phyloP scores from a whole-genome alignment of 2,329 filamentous ascomycete genomes.

The Gaeumannomyces tritici region DNA sequence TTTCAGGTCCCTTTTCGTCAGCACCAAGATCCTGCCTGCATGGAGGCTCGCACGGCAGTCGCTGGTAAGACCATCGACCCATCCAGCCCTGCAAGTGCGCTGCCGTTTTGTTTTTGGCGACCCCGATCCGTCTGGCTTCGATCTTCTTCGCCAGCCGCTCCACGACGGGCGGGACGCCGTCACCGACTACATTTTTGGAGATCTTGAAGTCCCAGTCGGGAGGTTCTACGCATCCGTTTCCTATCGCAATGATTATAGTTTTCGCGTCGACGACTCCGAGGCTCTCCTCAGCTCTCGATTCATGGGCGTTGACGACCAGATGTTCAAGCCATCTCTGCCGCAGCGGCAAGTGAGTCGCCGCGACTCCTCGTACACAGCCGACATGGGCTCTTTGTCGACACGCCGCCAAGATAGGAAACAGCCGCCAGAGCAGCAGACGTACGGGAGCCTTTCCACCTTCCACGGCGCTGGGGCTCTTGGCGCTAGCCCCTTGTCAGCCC shows the following conservation, averaged over 20 bases:
- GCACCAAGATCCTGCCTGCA: conserved; percentile 71
- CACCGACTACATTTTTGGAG: conserved; percentile 70
- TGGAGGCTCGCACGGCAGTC: conserved; percentile 71
- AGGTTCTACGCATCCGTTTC: conserved; percentile 72
- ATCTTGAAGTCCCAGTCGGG: conserved; percentile 79
- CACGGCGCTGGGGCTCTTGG: conserved; percentile 69
- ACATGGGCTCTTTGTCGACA: conserved; percentile 69
- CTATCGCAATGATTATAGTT: conserved; percentile 83
- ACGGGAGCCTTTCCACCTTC: conserved; percentile 84
- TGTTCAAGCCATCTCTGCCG: conserved; percentile 70
- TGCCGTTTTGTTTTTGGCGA: conserved; percentile 68
- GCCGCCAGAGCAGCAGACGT: conserved; percentile 56
- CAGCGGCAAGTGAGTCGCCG: conserved; percentile 34
- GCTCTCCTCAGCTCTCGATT: conserved; percentile 85
- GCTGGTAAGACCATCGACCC: conserved; percentile 56
- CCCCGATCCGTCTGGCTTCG: conserved; percentile 42
- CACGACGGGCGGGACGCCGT: conserved; percentile 57
- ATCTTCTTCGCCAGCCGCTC: conserved; percentile 63
- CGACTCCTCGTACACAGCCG: conserved; percentile 37
- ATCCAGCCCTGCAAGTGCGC: conserved; percentile 59
- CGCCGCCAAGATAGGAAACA: conserved; percentile 41
- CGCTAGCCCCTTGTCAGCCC: conserved; percentile 76
- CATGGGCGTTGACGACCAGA: conserved; percentile 81
- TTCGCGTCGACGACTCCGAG: conserved; percentile 86
- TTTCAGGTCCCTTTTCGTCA: conserved; percentile 80